These are phyloP conservation scores for Ulvella scutata DNA, from an alignment of 139 green algal species.

Conservation along the genomic window DNA sequence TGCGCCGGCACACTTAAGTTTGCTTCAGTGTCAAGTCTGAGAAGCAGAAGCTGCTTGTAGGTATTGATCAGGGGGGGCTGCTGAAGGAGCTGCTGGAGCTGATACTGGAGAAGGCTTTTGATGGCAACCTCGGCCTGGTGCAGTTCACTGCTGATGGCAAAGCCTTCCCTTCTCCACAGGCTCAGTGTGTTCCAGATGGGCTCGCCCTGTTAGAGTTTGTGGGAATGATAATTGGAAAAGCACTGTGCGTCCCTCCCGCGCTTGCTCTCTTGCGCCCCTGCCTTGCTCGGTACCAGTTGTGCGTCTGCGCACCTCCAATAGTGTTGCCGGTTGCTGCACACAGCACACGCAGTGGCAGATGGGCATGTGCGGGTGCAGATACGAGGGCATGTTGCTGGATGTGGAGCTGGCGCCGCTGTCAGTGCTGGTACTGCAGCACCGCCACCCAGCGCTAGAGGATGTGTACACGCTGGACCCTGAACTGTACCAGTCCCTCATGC, in stretches of 20 bases:
- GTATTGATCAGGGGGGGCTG: conserved; percentile 68
- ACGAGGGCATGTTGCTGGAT: conserved; percentile 67
- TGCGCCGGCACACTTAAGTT: too few relatives aligned
- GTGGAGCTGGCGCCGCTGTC: conserved; percentile 63
- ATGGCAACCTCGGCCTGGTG: neutral
- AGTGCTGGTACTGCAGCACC: conserved; percentile 31
- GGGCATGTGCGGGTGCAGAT: too few relatives aligned
- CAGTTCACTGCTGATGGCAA: neutral
- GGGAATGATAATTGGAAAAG: conserved; percentile 47
- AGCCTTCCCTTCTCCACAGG: neutral
- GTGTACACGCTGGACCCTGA: conserved; percentile 45
- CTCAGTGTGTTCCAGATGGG: conserved; percentile 12
- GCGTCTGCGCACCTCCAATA: too few relatives aligned
- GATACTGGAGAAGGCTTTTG: conserved; percentile 14
- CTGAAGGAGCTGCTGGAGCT: conserved; percentile 72
- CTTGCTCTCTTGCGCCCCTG: too few relatives aligned
- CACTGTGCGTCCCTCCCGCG: too few relatives aligned
- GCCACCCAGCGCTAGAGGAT: conserved; percentile 49
- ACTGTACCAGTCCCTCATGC: conserved; percentile 26
- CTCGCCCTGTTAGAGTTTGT: conserved; percentile 49
- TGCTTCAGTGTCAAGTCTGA: neutral
- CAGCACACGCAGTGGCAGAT: too few relatives aligned
- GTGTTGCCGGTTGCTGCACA: too few relatives aligned
- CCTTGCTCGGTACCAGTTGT: too few relatives aligned
- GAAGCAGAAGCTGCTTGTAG: conserved; percentile 18